Evolutionary conservation across 495 filamentous ascomycete genomes (phyloP), one percentile per base, ranked within the genome.

Genomic region (Umbilicaria muhlenbergii): DNA sequence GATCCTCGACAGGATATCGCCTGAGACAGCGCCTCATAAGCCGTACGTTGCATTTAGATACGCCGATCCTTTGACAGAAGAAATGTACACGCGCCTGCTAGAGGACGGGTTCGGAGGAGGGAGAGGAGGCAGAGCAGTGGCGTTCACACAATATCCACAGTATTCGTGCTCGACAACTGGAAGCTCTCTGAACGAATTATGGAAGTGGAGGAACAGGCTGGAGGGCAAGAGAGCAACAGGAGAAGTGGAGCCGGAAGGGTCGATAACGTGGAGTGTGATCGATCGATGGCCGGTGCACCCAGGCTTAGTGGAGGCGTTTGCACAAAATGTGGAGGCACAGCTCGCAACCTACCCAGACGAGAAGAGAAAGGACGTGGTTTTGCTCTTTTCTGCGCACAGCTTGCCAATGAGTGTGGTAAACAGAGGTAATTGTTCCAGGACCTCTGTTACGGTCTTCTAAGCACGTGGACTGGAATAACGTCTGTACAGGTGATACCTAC

Each of bases 41-140:
- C 92, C 92, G 11, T 99, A 99, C 53, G 87, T 99, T 24, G 89
- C 91, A n/a, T 99, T 99, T 61, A 82, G 92, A 39, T 96, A 96
- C 53, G 91, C 91, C 3, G 74, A 84, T 38, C 92, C 92, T 1
- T 64, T 99, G 51, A 99, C 92, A 0, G 92, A 96, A 62, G 78
- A 89, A 39, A 92, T 83, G 74, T 96, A 96, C 56, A 67, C 70
- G 19, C 68, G 74, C 47, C 58, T 99, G 45, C 60, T 95, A 36
- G 77, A 72, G 18, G 92, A 99, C 62, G 92, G 92, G 0, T 88
- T 99, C 52, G 85, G 84, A 32, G 73, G 74, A 19, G 87, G 86
- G 2, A 83, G 77, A 46, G 86, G 86, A 11, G 87, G 87, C 1
- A 76, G 92, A 41, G 92, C 92, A 4, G 85, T 99, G 6, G 92